phyloP scores from a whole-genome alignment of 129 eudicot genomes.

The carrot (Daucus carota) region DNA sequence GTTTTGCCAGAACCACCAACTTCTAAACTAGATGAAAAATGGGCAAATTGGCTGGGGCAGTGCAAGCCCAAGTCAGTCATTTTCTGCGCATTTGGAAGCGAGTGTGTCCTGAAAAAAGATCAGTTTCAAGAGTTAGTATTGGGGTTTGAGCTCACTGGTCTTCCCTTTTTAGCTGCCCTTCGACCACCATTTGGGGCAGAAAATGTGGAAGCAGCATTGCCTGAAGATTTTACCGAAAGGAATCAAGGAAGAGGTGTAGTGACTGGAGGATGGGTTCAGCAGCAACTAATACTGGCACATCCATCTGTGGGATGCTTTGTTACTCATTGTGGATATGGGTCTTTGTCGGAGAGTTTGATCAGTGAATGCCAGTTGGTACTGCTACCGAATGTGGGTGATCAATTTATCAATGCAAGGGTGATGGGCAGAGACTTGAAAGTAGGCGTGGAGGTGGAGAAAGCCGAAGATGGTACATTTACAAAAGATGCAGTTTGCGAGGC shows the following conservation, averaged over 20 bases:
- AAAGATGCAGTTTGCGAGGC: conserved; percentile 22
- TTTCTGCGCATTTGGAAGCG: conserved; percentile 35
- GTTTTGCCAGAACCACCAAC: conserved; percentile 28
- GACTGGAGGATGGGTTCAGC: conserved; percentile 33
- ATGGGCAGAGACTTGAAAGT: conserved; percentile 24
- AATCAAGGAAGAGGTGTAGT: conserved; percentile 24
- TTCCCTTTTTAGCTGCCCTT: conserved; percentile 31
- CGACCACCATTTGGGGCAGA: conserved; percentile 22
- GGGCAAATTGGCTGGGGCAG: conserved; percentile 21
- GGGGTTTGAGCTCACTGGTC: conserved; percentile 35
- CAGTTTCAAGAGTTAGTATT: conserved; percentile 33
- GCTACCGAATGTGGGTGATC: conserved; percentile 27
- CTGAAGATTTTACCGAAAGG: conserved; percentile 26
- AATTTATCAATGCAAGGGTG: conserved; percentile 23
- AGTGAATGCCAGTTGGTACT: conserved; percentile 39
- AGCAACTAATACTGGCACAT: conserved; percentile 26
- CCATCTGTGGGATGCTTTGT: conserved; percentile 37
- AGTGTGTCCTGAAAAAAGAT: conserved; percentile 13
- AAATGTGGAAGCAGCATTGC: conserved; percentile 20
- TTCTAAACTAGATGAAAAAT: conserved; percentile 17
- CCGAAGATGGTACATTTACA: conserved; percentile 22
- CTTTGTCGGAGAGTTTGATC: conserved; percentile 30
- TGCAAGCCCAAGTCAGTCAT: conserved; percentile 15
- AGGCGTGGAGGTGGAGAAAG: conserved; percentile 37
- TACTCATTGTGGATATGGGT: conserved; percentile 34